Base-by-base conservation (phyloP, 1,284 basidiomycete genomes). In the Boletus semigastroideus region DNA sequence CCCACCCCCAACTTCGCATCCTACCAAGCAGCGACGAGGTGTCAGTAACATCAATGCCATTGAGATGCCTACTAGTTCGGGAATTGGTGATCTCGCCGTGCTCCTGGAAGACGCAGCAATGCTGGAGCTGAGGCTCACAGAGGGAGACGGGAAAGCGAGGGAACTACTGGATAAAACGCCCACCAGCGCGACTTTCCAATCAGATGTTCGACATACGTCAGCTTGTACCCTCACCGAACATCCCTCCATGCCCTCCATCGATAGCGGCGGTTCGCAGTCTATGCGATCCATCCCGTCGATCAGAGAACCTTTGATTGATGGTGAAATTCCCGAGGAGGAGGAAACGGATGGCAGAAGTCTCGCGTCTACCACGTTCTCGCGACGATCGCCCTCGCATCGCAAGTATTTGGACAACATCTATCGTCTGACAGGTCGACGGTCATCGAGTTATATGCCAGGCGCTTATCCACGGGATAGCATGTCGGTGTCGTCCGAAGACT, bases 401-500 rank as follows among this genome's bases (percentile, higher is more conserved):
- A 81, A 78, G 58, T 80, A 78, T 52, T 63, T 83, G 38, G 62
- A 74, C 7, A 69, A 73, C 37, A 72, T 83, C 41, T 71, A 76
- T 45, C 71, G 75, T 28, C 62, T 82, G 27, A 71, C 77, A 9
- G 66, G 70, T 51, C 65, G 65, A 42, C 46, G 70, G 63, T 51
- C 69, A 58, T 48, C 73, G 3, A 58, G 72, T 12, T 67, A 64
- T 19, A 65, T 71, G 38, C 68, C 74, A 28, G 74, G 69, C 13
- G 53, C 68, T 6, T 72, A 73, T 46, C 68, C 73, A 20, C 72
- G 80, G 22, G 67, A 78, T 37, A 83, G 80, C 55, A 71, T 75
- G 48, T 82, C 80, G n/a, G 67, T 74, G 38, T 78, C 76, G 1
- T 82, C 80, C 1, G 80, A 82, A 54, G 80, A 83, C 58, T 82